A percentile compares a stretch with the other conserved stretches of the same genome.
These are phyloP conservation scores for Aspergillus sp. DNA, from an alignment of 2,329 filamentous ascomycete genomes.

Conservation along the genomic window DNA sequence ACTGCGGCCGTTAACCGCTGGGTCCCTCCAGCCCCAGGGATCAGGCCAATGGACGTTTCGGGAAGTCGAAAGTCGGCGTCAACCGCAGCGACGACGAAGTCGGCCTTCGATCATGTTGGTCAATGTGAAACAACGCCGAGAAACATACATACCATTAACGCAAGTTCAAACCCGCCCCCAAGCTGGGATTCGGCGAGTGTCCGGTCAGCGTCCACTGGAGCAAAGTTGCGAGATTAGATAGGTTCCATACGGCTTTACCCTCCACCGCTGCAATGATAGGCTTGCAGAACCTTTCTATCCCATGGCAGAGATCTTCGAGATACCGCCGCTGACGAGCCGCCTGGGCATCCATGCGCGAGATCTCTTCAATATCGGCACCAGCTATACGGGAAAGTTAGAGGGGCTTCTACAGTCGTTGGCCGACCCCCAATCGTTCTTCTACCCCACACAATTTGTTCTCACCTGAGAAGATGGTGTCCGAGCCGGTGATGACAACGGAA, in stretches of 20 bases:
- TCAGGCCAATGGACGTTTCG: slow-evolving; percentile 9
- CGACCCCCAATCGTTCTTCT: too few relatives aligned
- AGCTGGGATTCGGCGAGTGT: neutral
- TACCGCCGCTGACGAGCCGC: slow-evolving; percentile 3
- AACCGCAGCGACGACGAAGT: slow-evolving; percentile 8
- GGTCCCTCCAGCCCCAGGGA: slow-evolving; percentile 11
- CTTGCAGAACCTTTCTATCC: slow-evolving; percentile 5
- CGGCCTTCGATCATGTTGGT: slow-evolving; percentile 2
- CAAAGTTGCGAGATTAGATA: neutral
- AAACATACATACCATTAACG: slow-evolving; percentile 6
- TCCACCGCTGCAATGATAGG: slow-evolving; percentile 10
- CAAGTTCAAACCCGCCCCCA: slow-evolving; percentile 11
- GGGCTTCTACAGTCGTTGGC: neutral
- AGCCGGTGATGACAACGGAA: slow-evolving; percentile 9
- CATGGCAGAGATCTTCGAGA: slow-evolving; percentile 10
- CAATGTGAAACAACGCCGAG: neutral
- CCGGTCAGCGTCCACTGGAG: neutral
- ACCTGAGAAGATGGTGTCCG: slow-evolving; percentile 8
- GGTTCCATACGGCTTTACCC: slow-evolving; percentile 8
- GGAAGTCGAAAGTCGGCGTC: slow-evolving; percentile 5
- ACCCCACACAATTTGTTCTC: too few relatives aligned
- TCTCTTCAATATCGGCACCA: slow-evolving; percentile 13
- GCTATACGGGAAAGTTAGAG: neutral
- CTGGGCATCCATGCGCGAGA: slow-evolving; percentile 6
- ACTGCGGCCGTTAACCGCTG: slow-evolving; percentile 7